Percentiles rank a stretch among this genome's conserved stretches.
Evolutionary conservation across 306 rosid species (phyloP).

Genomic region (Cucurbita pepo): DNA sequence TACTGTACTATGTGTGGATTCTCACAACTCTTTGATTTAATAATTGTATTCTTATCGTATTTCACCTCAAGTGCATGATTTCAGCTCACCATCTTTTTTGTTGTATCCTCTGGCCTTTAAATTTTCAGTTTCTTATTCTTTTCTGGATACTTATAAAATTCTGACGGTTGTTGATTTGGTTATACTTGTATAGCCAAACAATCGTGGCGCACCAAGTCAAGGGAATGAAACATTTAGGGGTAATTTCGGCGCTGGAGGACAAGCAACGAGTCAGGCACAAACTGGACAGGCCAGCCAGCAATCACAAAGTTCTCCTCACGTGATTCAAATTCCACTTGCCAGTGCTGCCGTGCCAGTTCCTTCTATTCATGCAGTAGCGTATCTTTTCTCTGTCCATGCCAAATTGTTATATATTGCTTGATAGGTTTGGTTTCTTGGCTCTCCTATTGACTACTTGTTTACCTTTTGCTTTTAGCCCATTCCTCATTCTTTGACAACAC

Average conservation of each 20-base stretch:
- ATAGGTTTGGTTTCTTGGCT: not conserved
- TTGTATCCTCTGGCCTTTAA: not conserved
- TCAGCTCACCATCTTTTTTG: not conserved
- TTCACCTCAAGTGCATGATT: not conserved
- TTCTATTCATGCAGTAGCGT: constrained; percentile 46
- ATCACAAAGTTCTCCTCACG: constrained; percentile 54
- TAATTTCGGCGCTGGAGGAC: constrained; percentile 14
- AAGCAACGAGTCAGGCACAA: constrained; percentile 41
- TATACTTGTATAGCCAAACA: constrained; percentile 16
- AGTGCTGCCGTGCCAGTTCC: constrained; percentile 59
- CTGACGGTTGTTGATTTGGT: constrained; percentile 3
- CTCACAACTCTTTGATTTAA: no score
- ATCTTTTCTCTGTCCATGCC: constrained; percentile 4
- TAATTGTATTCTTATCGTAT: not conserved
- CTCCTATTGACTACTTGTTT: not conserved
- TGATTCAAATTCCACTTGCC: constrained; percentile 49
- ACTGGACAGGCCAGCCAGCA: constrained; percentile 53
- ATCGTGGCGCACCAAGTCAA: constrained; percentile 29
- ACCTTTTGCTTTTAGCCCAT: constrained; percentile 49
- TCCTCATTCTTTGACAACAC: constrained; percentile 66
- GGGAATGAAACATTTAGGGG: constrained; percentile 45
- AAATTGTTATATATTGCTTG: not conserved
- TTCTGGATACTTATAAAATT: not conserved
- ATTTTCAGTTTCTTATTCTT: not conserved
- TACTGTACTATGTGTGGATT: not conserved